These are phyloP conservation scores for Annona squamosa DNA, from an alignment of 164 flowering plant species.

Conservation along the genomic window DNA sequence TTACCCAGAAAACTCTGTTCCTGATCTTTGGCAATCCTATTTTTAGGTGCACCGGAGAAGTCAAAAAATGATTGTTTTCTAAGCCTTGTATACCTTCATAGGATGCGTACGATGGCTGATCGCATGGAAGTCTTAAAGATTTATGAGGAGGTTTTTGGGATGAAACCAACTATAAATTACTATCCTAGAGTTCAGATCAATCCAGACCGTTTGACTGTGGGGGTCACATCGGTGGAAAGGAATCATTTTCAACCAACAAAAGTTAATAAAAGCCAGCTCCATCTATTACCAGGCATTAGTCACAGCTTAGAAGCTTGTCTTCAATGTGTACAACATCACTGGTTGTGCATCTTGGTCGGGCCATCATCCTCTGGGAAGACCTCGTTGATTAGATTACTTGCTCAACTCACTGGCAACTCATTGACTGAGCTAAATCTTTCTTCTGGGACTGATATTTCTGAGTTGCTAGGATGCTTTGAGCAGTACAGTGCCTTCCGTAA, in stretches of 20 bases:
- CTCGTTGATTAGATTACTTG: slow-evolving; percentile 66
- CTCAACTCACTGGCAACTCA: slow-evolving; percentile 81
- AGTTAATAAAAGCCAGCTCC: slow-evolving; percentile 30
- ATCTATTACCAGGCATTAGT: slow-evolving; percentile 66
- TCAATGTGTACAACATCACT: slow-evolving; percentile 56
- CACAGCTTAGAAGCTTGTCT: slow-evolving; percentile 72
- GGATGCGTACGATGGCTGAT: slow-evolving; percentile 88
- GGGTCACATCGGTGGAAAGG: slow-evolving; percentile 43
- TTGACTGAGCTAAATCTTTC: slow-evolving; percentile 83
- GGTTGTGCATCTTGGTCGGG: slow-evolving; percentile 84
- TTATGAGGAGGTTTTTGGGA: slow-evolving; percentile 64
- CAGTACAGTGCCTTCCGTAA: slow-evolving; percentile 69
- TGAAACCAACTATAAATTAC: slow-evolving; percentile 53
- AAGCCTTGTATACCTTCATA: slow-evolving; percentile 59
- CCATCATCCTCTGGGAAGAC: slow-evolving; percentile 95
- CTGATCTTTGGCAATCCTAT: background rate
- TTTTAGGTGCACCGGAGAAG: slow-evolving; percentile 49
- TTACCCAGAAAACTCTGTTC: background rate
- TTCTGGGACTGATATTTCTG: slow-evolving; percentile 86
- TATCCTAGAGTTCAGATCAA: slow-evolving; percentile 57
- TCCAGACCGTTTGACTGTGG: slow-evolving; percentile 46
- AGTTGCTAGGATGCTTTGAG: slow-evolving; percentile 93
- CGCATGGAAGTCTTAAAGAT: slow-evolving; percentile 56
- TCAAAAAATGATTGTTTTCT: slow-evolving; percentile 53
- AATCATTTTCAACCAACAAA: slow-evolving; percentile 33